Percentiles rank a stretch among this genome's conserved stretches.
Evolutionary conservation across 2,329 filamentous ascomycete genomes (phyloP).

Genomic region (Fulvia fulva): DNA sequence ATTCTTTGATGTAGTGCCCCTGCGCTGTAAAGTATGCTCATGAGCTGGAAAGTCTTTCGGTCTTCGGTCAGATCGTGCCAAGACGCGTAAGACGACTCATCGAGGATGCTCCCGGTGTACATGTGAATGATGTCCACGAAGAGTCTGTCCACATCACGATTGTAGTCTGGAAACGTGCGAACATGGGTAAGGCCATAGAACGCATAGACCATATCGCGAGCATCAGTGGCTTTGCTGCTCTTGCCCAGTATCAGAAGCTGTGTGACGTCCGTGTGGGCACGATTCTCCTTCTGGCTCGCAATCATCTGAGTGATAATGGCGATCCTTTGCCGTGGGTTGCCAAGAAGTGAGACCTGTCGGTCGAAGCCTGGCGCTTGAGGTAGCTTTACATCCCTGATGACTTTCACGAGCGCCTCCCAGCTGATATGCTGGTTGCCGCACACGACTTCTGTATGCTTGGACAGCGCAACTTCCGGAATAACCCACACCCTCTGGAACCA

Average conservation of each 20-base stretch:
- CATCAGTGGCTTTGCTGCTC: conserved; percentile 28
- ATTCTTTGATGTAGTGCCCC: conserved; percentile 29
- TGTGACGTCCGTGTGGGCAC: conserved; percentile 28
- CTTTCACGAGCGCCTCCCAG: conserved; percentile 25
- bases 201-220: conserved; percentile 31
- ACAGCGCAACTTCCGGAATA: conserved; percentile 25
- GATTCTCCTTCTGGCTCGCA: conserved; percentile 24
- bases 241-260: conserved; percentile 32
- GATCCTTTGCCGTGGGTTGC: conserved; percentile 30
- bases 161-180: conserved; percentile 26
- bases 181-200: conserved; percentile 29
- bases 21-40: conserved; percentile 32
- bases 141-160: conserved; percentile 17
- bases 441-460: conserved; percentile 21
- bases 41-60: conserved; percentile 26
- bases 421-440: conserved; percentile 13
- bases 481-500: conserved; percentile 33
- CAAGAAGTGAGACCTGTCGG: conserved; percentile 27
- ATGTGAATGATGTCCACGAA: conserved; percentile 27
- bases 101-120: conserved; percentile 27
- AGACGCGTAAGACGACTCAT: conserved; percentile 23
- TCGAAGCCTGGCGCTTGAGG: conserved; percentile 24
- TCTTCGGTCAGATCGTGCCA: conserved; percentile 24
- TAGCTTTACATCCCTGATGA: conserved; percentile 24
- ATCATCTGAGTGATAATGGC: conserved; percentile 32